These are phyloP conservation scores for Podaxis carcinomalis DNA, from an alignment of 768 basidiomycete species.

Conservation along the genomic window DNA sequence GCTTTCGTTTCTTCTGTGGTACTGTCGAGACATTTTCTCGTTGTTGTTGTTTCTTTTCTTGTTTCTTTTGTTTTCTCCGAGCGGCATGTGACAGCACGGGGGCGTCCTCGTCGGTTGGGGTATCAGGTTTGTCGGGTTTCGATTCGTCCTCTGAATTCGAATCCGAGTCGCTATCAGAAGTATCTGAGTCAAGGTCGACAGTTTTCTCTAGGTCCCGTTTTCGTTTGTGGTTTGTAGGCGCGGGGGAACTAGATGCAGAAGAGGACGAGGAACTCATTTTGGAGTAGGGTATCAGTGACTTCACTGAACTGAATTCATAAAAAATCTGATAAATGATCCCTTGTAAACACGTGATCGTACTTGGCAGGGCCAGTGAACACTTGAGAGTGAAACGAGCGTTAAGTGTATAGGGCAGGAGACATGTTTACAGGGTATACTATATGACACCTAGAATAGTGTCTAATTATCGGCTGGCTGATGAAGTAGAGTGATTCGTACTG, in stretches of 20 bases:
- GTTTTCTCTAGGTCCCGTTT: constrained; percentile 20
- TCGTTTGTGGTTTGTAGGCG: constrained; percentile 23
- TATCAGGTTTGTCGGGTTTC: constrained; percentile 1
- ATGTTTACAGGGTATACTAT: constrained; percentile 1
- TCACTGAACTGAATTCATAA: neutral
- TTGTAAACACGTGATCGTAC: neutral
- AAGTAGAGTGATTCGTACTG: neutral
- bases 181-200: constrained; percentile 16
- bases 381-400: neutral
- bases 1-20: constrained; percentile 43
- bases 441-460: neutral
- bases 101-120: constrained; percentile 23
- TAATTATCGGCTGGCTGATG: neutral
- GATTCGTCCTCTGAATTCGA: constrained; percentile 4
- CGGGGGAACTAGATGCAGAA: constrained; percentile 31
- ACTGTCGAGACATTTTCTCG: constrained; percentile 14
- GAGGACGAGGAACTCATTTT: constrained; percentile 12
- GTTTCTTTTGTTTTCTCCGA: constrained; percentile 57
- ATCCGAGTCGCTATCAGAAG: constrained; percentile 5
- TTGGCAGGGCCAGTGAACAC: neutral
- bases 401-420: neutral
- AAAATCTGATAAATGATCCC: neutral
- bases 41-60: constrained; percentile 28
- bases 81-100: constrained; percentile 75
- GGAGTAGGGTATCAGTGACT: neutral